Base-by-base conservation (phyloP, 1,284 basidiomycete genomes). In the Athelia psychrophila region DNA sequence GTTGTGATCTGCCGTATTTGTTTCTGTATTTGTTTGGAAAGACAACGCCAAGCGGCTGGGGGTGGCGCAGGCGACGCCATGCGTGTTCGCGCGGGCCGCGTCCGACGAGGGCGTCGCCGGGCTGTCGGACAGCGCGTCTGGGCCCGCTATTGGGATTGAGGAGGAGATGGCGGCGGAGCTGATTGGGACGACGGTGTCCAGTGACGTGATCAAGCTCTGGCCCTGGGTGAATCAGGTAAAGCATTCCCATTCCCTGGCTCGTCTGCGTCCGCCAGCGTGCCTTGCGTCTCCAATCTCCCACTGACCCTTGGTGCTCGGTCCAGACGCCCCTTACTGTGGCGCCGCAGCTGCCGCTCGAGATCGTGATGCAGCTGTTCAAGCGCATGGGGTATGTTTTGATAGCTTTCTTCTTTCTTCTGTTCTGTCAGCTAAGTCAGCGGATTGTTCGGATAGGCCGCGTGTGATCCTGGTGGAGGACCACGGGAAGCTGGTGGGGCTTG, bases 281-380 rank as follows among this genome's bases (percentile, higher is more conserved):
- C n/a, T n/a, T n/a, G n/a, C n/a, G n/a, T n/a, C n/a, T n/a, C n/a
- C n/a, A n/a, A n/a, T n/a, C n/a, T n/a, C n/a, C n/a, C n/a, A n/a
- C n/a, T n/a, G n/a, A n/a, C n/a, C n/a, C n/a, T n/a, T n/a, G n/a
- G n/a, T n/a, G n/a, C n/a, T 30, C 13, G 27, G 33, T 55, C 44
- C 62, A 97, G 90, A 96, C 93, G 0, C 94, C 95, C 1, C 79
- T 99, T 54, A 93, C 89, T 0, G 95, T 98, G 2, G 90, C 93
- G n/a, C 90, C 94, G 1, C 90, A 91, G 58, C 82, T 98, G 55
- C 93, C 95, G 1, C 75, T 99, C 38, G 96, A 99, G 69, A 95
- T 98, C 51, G 94, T 96, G 12, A 93, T 98, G 87, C 92, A 97
- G 65, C 72, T 98, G 24, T 98, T 98, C 77, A 91, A 95, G 62